Evolutionary conservation across 2,329 filamentous ascomycete species (phyloP).

Genomic region (Juglanconis oblonga): DNA sequence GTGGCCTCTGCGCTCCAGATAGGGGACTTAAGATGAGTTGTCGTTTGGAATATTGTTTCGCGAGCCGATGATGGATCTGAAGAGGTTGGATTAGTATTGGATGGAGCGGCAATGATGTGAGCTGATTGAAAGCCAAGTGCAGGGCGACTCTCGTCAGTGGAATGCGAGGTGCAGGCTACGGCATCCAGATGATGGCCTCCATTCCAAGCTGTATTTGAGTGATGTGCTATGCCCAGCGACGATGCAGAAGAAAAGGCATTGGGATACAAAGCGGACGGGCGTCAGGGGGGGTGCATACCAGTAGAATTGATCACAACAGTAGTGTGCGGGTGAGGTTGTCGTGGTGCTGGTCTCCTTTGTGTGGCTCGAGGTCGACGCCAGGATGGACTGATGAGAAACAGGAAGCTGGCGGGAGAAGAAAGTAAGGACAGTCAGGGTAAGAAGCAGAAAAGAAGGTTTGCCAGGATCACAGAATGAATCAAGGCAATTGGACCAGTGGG

Average conservation of each 20-base stretch:
- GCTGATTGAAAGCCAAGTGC: neutral
- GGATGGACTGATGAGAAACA: slow-evolving; percentile 1
- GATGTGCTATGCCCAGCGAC: neutral
- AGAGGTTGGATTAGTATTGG: neutral
- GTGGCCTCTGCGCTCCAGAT: slow-evolving; percentile 9
- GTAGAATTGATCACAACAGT: slow-evolving; percentile 1
- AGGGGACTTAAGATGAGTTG: neutral
- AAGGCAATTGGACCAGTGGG: slow-evolving; percentile 4
- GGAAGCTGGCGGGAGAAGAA: slow-evolving; percentile 3
- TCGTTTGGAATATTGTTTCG: neutral
- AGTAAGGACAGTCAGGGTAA: slow-evolving; percentile 4
- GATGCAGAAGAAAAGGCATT: neutral
- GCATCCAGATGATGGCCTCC: neutral
- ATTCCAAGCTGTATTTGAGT: neutral
- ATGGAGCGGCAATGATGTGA: neutral
- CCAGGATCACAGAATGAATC: slow-evolving; percentile 12
- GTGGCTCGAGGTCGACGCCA: slow-evolving; percentile 12
- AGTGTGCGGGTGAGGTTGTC: neutral
- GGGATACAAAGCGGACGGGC: neutral
- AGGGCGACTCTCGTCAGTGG: neutral
- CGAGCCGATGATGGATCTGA: neutral
- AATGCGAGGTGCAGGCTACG: neutral
- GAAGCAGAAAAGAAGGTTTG: slow-evolving; percentile 15
- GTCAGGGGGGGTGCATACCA: slow-evolving; percentile 4
- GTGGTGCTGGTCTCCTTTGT: neutral